Base-by-base conservation (phyloP, 495 filamentous ascomycete genomes). In the Chaetomium fimeti region DNA sequence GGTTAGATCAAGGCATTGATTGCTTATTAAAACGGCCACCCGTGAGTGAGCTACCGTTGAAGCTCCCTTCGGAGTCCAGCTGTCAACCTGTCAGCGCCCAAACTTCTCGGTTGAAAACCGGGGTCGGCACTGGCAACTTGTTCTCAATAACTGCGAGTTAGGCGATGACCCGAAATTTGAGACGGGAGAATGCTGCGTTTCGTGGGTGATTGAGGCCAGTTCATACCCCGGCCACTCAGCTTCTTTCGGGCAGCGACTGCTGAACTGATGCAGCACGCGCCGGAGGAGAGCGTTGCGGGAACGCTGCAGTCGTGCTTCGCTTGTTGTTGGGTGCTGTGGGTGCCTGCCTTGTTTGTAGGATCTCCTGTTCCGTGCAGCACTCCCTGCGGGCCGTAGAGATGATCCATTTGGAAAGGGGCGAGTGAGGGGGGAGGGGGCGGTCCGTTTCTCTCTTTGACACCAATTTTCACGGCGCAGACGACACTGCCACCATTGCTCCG, bases 271-370 rank as follows among this genome's bases (percentile, higher is more conserved):
- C 48, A 53, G 59, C 42, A 49, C 57, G 47, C 59, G 32, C 32
- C 59, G 29, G 59, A 53, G 49, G 49, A 54, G 28, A 42, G 38
- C 47, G 47, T 20, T 53, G 58, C 58, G 51, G 48, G 32, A 20
- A 9, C 43, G 48, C 60, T 62, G 60, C 60, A 62, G 57, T 38
- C 45, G 27, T 25, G 45, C 58, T 51, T 60, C 45, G 43, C 58
- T 60, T 51, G 32, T 36, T 36, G 32, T 36, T 36, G 32, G 32
- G 32, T 9, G 32, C 24, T 1, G 7, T 36, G 32, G 32, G 32
- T 9, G 32, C 24, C 2, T 36, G 60, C 8, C 3, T 45, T 45
- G 51, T 55, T 45, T 56, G 60, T 45, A 40, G 38, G 24, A 32
- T 54, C 60, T 43, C 60, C 49, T 55, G 20, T 62, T 43, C 48